A percentile compares a stretch with the other conserved stretches of the same genome.
These are phyloP conservation scores for Fusarium sp. DNA, from an alignment of 2,329 filamentous ascomycete genomes.

Conservation along the genomic window DNA sequence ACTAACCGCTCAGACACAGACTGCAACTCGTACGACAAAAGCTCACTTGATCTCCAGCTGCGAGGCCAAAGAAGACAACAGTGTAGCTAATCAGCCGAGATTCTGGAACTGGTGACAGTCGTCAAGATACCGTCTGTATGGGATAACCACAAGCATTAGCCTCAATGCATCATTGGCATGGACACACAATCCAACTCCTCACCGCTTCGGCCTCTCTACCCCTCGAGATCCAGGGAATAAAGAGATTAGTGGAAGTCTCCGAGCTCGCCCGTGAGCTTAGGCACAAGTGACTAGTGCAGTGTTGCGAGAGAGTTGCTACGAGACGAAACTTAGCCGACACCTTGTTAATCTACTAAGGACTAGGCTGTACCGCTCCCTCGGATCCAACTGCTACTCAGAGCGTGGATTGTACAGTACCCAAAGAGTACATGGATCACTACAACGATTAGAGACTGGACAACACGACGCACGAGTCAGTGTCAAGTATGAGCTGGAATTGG, in stretches of 20 bases:
- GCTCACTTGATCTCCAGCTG: neutral
- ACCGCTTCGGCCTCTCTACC: conserved; percentile 10
- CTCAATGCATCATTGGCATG: neutral
- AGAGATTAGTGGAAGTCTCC: conserved; percentile 15
- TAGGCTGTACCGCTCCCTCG: conserved; percentile 44
- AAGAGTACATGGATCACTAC: conserved; percentile 24
- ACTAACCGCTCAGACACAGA: neutral
- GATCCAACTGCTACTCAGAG: conserved; percentile 29
- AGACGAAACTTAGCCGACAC: conserved; percentile 28
- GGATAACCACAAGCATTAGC: neutral
- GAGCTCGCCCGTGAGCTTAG: conserved; percentile 11
- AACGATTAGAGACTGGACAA: neutral
- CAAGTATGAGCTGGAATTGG: neutral
- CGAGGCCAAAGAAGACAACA: neutral
- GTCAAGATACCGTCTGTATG: neutral
- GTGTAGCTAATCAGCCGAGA: neutral
- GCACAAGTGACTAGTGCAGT: conserved; percentile 1
- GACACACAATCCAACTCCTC: neutral
- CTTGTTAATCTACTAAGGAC: conserved; percentile 28
- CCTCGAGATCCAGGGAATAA: conserved; percentile 2
- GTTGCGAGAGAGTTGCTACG: conserved; percentile 21
- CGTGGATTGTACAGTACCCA: conserved; percentile 15
- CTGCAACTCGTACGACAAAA: neutral
- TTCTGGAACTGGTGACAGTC: neutral
- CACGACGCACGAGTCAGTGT: neutral